Conservation (phyloP, 495 filamentous ascomycete genomes). For the Penicillium argentinense region DNA sequence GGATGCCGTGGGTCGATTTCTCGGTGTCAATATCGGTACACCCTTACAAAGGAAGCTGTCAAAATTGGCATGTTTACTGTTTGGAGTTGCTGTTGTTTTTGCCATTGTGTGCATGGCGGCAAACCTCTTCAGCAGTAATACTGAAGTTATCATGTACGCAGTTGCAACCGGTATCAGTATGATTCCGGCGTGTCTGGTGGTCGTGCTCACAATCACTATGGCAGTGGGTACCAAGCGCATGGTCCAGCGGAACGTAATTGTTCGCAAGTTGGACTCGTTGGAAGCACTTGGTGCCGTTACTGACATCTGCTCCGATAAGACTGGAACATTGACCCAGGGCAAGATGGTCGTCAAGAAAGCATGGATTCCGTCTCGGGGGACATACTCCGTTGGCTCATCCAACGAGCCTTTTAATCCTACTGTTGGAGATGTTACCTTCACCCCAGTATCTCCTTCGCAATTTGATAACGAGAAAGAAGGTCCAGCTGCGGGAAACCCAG, state of each 20-base stretch:
- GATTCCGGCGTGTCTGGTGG: conserved; percentile 73
- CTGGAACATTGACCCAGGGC: conserved; percentile 70
- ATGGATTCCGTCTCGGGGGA: conserved; percentile 58
- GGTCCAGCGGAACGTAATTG: conserved; percentile 67
- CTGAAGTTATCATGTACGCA: too few relatives aligned
- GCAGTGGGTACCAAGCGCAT: conserved; percentile 71
- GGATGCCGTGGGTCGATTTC: too few relatives aligned
- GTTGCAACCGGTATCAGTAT: too few relatives aligned
- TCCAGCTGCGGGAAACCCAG: conserved; percentile 24
- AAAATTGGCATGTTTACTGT: too few relatives aligned
- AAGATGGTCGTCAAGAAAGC: conserved; percentile 82
- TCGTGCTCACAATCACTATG: conserved; percentile 74
- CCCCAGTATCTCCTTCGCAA: conserved; percentile 35
- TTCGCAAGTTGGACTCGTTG: conserved; percentile 64
- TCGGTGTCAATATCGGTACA: too few relatives aligned
- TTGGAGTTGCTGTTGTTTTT: too few relatives aligned
- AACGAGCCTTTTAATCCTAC: conserved; percentile 57
- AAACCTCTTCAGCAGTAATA: too few relatives aligned
- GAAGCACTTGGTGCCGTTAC: conserved; percentile 69
- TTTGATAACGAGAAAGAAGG: conserved; percentile 20
- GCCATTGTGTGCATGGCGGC: too few relatives aligned
- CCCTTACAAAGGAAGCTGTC: too few relatives aligned
- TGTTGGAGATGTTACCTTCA: conserved; percentile 49
- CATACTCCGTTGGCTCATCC: conserved; percentile 57
- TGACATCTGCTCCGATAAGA: conserved; percentile 73